Percentiles rank a stretch among this genome's conserved stretches.
phyloP scores from a whole-genome alignment of 495 filamentous ascomycete genomes.

The Parathielavia appendiculata region DNA sequence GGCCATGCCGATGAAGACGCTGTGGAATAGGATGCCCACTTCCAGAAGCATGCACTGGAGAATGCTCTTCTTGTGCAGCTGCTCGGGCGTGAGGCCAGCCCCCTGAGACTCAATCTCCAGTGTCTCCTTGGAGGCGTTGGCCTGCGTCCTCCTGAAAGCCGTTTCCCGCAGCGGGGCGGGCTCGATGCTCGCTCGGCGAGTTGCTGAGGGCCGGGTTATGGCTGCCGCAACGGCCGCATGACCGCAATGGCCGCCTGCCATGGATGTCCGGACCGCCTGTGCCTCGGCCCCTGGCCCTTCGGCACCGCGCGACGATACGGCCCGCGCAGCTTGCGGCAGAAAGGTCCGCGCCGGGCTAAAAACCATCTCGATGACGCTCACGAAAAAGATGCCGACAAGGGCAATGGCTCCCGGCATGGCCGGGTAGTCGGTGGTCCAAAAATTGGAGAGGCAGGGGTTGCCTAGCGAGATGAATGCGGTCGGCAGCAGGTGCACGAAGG shows the following conservation, averaged over 20 bases:
- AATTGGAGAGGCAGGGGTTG: constrained; percentile 69
- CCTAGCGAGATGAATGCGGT: constrained; percentile 76
- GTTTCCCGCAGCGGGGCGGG: neutral
- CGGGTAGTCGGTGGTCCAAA: constrained; percentile 68
- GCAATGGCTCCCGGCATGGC: constrained; percentile 75
- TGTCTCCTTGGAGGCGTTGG: constrained; percentile 18
- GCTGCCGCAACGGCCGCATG: constrained; percentile 17
- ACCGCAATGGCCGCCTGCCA: constrained; percentile 16
- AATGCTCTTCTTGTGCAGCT: constrained; percentile 53
- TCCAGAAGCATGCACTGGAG: constrained; percentile 77
- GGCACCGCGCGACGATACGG: neutral
- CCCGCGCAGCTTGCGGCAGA: constrained; percentile 9
- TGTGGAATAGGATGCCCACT: constrained; percentile 80
- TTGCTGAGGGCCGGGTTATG: constrained; percentile 5
- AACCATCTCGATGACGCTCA: constrained; percentile 71
- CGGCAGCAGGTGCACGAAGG: constrained; percentile 77
- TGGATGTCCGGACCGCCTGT: neutral
- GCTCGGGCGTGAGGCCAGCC: constrained; percentile 34
- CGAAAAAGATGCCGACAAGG: constrained; percentile 67
- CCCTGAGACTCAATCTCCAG: constrained; percentile 25
- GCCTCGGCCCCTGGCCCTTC: neutral
- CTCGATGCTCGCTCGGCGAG: constrained; percentile 12
- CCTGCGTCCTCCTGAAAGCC: neutral
- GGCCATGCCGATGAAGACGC: constrained; percentile 84
- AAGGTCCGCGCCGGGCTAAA: constrained; percentile 47